Base-by-base conservation (phyloP, 306 rosid genomes). In the Medicago truncatula region DNA sequence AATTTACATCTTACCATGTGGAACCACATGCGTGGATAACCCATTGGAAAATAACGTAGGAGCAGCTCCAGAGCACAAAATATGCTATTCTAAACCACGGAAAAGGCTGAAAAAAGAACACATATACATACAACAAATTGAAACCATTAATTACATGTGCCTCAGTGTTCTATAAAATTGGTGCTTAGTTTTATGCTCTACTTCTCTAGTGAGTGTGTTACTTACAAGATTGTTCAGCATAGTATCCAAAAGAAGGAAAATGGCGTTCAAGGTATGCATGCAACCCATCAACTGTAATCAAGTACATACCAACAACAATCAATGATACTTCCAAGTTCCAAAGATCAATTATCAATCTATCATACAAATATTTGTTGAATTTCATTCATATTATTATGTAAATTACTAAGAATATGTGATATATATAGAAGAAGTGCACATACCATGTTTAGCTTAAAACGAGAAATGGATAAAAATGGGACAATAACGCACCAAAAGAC, bases 401-500 rank as follows among this genome's bases (percentile, higher is more conserved):
- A 11, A 6, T 58, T 23, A 23, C 36, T 23, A 23, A 58, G 31
- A 28, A 28, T 28, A 28, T 28, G 31, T 0, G 31, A 28, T 28
- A 28, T 28, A 28, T 11, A 58, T 5, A 1, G 18, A 59, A 59
- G 40, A 59, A 25, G 0, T 25, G 38, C 5, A 57, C 89, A 73
- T 64, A 91, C 98, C 96, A 66, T 2, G 87, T 86, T 87, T 43
- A 93, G 87, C 23, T 77, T 78, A 25, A 89, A 82, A 77, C 77
- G 89, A 70, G 95, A n/a, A 57, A 75, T 78, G 3, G 86, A 83
- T 66, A 91, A 31, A 78, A 93, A 89, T 25, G 98, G 98, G 25
- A 88, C 84, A 52, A 93, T 92, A 41, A 93, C 80, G 59, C 96
- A 76, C 98, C 98, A 93, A 73, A 91, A 93, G 38, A 93, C 91